Evolutionary conservation across 805 yeast species (phyloP), one percentile per base, ranked within the genome.

Genomic region (Yarrowia keelungensis): DNA sequence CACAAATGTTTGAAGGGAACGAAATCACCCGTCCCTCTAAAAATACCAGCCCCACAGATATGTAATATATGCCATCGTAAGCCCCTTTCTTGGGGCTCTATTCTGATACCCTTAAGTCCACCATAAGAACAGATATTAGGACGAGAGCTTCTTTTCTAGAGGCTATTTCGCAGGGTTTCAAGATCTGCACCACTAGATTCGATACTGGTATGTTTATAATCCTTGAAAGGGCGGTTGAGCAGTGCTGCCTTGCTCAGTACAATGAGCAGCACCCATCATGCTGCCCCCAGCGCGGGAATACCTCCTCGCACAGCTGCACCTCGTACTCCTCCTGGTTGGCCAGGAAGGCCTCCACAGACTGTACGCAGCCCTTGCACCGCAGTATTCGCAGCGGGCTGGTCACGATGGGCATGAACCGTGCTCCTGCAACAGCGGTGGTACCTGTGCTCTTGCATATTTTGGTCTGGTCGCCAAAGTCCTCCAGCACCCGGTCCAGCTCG

Each of bases 291-390:
- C 22, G 75, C 73, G 94, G 92, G 72, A 91, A 80, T 2, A 89
- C 80, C 9, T 79, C 78, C 26, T 85, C 86, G 78, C 97, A 92
- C 66, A 87, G 82, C 69, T 88, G 89, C 45, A 86, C 82, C 74
- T 91, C 95, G 74, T 86, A 90, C 74, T 90, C 95, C 41, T 84
- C 84, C 22, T 82, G 80, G 46, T 85, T 83, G 9, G 97, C 96
- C 71, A 92, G 86, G 72, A 91, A 83, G 10, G 92, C 89, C 80
- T 92, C 97, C 22, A 92, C 86, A 0, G 97, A 97, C 46, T 89
- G 77, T 12, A 81, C 82, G 2, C 90, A 86, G 2, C 94, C 92
- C 8, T 84, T 80, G 47, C 86, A 85, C 74, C 97, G 81, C 64
- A 92, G 77, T 70, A 88, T 83, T 73, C 84, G 84, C 68, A 91